These are phyloP conservation scores for Purpureocillium takamizusanense DNA, from an alignment of 2,329 filamentous ascomycete genomes.

Conservation along the genomic window DNA sequence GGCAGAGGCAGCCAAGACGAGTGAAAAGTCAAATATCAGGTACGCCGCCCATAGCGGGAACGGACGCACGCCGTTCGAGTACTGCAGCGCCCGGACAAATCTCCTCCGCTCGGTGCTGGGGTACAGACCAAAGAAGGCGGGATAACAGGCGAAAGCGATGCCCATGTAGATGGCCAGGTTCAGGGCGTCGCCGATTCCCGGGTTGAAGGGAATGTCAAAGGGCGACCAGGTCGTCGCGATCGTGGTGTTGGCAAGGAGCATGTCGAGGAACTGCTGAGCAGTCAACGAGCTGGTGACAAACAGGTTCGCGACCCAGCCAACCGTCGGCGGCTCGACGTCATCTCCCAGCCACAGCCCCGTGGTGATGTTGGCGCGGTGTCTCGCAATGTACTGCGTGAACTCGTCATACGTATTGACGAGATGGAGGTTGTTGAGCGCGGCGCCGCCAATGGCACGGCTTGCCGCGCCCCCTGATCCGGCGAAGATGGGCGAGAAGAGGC, in stretches of 20 bases:
- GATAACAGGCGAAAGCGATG: slow-evolving; percentile 67
- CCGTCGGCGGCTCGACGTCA: slow-evolving; percentile 46
- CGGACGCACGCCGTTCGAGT: slow-evolving; percentile 81
- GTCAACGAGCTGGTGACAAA: slow-evolving; percentile 49
- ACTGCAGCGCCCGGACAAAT: slow-evolving; percentile 77
- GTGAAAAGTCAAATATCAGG: slow-evolving; percentile 66
- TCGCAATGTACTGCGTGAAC: slow-evolving; percentile 57
- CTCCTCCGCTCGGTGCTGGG: slow-evolving; percentile 74
- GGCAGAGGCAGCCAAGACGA: slow-evolving; percentile 57
- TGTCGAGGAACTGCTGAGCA: slow-evolving; percentile 56
- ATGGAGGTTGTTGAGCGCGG: slow-evolving; percentile 26
- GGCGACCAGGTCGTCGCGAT: slow-evolving; percentile 65
- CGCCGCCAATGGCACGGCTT: slow-evolving; percentile 7
- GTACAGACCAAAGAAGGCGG: slow-evolving; percentile 82
- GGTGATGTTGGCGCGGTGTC: slow-evolving; percentile 57
- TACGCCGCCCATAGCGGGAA: slow-evolving; percentile 82
- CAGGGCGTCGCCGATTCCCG: slow-evolving; percentile 60
- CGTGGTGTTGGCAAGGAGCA: slow-evolving; percentile 55
- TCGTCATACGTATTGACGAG: slow-evolving; percentile 55
- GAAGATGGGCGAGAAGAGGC: slow-evolving; percentile 32
- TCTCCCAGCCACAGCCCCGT: slow-evolving; percentile 72
- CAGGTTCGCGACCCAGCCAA: slow-evolving; percentile 62
- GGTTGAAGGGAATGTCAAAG: slow-evolving; percentile 67
- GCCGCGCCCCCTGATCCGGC: slow-evolving; percentile 13
- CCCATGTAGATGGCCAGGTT: slow-evolving; percentile 77